A percentile compares a stretch with the other conserved stretches of the same genome.
phyloP scores from a whole-genome alignment of 805 yeast genomes.

The Pichia thaimueangensis region DNA sequence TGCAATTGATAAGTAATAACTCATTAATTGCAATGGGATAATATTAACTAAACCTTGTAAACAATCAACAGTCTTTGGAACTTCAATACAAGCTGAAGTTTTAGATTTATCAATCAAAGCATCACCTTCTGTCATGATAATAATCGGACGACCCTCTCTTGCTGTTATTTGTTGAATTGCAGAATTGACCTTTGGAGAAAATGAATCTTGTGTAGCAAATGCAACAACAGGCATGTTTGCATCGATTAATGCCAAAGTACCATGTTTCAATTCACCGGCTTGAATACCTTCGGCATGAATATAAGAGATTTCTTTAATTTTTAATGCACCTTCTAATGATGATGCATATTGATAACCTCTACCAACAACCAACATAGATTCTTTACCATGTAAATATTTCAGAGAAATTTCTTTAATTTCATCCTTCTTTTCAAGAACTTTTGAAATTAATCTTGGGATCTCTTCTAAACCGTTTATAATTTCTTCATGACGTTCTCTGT shows the following conservation, averaged over 20 bases:
- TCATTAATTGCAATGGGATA: slow-evolving; percentile 89
- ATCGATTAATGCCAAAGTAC: slow-evolving; percentile 95
- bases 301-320: slow-evolving; percentile 95
- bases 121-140: slow-evolving; percentile 82
- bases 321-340: slow-evolving; percentile 96
- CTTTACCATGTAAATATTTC: slow-evolving; percentile 66
- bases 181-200: slow-evolving; percentile 92
- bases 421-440: slow-evolving; percentile 66
- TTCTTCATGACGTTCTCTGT: slow-evolving; percentile 66
- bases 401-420: slow-evolving; percentile 72
- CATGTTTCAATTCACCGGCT: slow-evolving; percentile 98
- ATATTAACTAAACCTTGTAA: slow-evolving; percentile 94
- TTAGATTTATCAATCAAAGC: slow-evolving; percentile 50
- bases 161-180: slow-evolving; percentile 96
- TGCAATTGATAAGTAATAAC: slow-evolving; percentile 93
- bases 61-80: slow-evolving; percentile 95
- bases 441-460: slow-evolving; percentile 80
- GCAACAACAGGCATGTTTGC: slow-evolving; percentile 91
- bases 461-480: slow-evolving; percentile 79
- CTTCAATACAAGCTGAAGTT: slow-evolving; percentile 69
- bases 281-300: slow-evolving; percentile 99
- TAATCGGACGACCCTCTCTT: slow-evolving; percentile 93
- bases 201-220: slow-evolving; percentile 91
- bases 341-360: slow-evolving; percentile 97
- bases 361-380: slow-evolving; percentile 84